phyloP scores from a whole-genome alignment of 306 rosid species.

The Cucurbita ficifolia region DNA sequence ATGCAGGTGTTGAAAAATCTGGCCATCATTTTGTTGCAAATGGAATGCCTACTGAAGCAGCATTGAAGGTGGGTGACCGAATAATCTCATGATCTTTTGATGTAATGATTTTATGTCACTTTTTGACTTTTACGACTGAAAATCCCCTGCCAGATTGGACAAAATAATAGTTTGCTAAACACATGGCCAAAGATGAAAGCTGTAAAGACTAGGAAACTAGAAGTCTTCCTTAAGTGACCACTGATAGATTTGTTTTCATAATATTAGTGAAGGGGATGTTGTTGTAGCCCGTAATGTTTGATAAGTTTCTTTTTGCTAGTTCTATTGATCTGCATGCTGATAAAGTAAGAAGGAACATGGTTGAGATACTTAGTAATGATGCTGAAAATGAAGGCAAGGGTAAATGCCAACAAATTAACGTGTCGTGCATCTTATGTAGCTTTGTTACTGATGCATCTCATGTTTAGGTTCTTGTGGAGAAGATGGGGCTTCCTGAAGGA shows the following conservation, averaged over 20 bases:
- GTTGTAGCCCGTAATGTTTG: not conserved
- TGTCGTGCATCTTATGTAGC: not conserved
- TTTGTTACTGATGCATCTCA: not conserved
- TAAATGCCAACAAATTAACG: not conserved
- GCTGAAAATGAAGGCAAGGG: not conserved
- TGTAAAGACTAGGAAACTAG: not conserved
- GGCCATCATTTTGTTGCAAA: constrained; percentile 5
- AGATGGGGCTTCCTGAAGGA: constrained; percentile 77
- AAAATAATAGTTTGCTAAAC: not conserved
- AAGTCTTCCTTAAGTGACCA: not conserved
- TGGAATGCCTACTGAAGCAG: constrained; percentile 12
- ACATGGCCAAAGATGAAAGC: not conserved
- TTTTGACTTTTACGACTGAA: not conserved
- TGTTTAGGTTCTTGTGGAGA: constrained; percentile 71
- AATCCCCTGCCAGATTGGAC: not conserved
- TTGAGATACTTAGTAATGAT: not conserved
- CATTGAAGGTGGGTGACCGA: constrained; percentile 2
- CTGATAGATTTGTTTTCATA: not conserved
- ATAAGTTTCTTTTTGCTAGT: not conserved
- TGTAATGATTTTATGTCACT: not conserved
- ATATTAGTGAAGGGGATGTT: not conserved
- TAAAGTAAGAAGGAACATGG: not conserved
- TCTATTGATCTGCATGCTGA: not conserved
- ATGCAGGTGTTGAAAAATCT: constrained; percentile 29
- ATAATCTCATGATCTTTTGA: not conserved